Evolutionary conservation across 1,284 basidiomycete genomes (phyloP), one percentile per base, ranked within the genome.

Genomic region (Athelia psychrophila): DNA sequence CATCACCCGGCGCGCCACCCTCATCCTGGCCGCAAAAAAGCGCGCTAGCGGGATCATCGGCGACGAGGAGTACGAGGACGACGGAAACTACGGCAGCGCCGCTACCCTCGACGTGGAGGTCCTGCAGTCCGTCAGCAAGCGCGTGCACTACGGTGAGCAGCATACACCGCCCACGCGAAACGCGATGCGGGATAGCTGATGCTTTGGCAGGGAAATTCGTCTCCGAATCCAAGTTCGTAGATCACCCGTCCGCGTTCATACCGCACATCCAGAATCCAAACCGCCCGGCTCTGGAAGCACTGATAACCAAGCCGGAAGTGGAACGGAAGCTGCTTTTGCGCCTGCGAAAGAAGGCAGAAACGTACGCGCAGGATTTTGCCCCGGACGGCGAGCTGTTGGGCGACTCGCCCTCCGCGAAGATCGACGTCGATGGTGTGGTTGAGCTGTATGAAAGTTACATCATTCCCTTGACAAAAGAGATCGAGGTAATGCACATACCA

Each of bases 261-360:
- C 91, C 93, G 0, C 93, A 94, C 69, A 99, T 99, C 64, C 79
- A 81, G 44, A 78, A 80, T 1, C 85, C 84, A 2, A 90, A 99
- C 69, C 81, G 80, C 18, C 69, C 79, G 38, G 88, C 85, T 3
- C 79, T 97, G 13, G 93, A 91, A 13, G 84, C 69, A 0, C 77
- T 99, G 38, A 98, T 99, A 69, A 97, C 95, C 16, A 99, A 98
- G 68, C 95, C 95, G 0, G 95, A 91, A 51, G 95, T 99, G 30
- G 97, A 99, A 67, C 83, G 80, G 16, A 88, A 86, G 51, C 77
- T 99, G 9, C 82, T 99, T n/a, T 75, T 84, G 47, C 81, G 97
- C 22, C 73, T 99, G 15, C 83, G 83, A 50, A 95, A 93, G 72
- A 99, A 99, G 69, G 95, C 96, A 3, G 77, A 81, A 35, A 86